Evolutionary conservation across 768 basidiomycete genomes (phyloP), one percentile per base, ranked within the genome.

Genomic region (Boletellus ananiceps): DNA sequence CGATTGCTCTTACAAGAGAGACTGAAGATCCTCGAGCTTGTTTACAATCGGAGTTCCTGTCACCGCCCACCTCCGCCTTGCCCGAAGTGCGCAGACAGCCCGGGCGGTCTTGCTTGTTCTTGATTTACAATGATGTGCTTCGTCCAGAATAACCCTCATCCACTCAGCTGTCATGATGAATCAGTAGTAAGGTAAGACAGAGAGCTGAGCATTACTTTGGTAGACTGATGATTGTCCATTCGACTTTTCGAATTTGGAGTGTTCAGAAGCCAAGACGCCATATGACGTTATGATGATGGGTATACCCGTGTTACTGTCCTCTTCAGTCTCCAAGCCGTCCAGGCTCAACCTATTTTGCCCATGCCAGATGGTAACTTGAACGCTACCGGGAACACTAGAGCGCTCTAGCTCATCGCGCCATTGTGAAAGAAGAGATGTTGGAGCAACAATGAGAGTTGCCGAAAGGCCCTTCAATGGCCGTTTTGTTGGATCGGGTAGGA

Each of bases 1-100:
- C 2, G 2, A 7, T 2, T 18, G 36, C n/a, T 64, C 82, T 60
- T 47, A 89, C 88, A 97, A 67, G 2, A 98, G 74, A 1, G 93
- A 94, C 60, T 87, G 93, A 14, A 98, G 74, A 60, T 98, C 95
- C 58, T 94, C 90, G 6, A 95, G 74, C 54, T 85, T 83, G 64
- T 98, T 98, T 47, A 96, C 90, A 51, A 98, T 97, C 0, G 95
- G 95, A 5, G 95, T 98, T 12, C 92, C 92, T 12, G 92, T 95
- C 25, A 95, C 82, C 3, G 91, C 91, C 95, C 95, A 98, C 55
- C 88, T 77, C 40, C 90, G 73, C 52, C 83, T 75, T 5, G 88
- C 88, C 18, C 75, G 78, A 9, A 98, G 74, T 5, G 88, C 88
- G 63, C 87, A 97, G 39, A 89, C 89, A 7, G 95, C 87, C 57